These are phyloP conservation scores for Fagopyrum esculentum DNA, from an alignment of 148 eudicot genomes.

Conservation along the genomic window DNA sequence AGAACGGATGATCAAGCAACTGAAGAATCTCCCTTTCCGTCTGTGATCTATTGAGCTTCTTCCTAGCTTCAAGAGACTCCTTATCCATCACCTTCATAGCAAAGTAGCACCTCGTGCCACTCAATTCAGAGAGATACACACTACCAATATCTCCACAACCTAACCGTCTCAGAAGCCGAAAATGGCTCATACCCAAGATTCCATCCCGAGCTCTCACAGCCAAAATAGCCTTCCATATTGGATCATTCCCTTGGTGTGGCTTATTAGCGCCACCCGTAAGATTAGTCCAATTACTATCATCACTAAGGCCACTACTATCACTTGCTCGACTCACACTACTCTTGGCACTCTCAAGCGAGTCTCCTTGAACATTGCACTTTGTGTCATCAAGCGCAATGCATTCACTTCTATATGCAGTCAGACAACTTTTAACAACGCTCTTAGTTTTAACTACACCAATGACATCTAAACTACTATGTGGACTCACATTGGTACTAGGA, in stretches of 20 bases:
- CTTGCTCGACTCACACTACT: slow-evolving; percentile 81
- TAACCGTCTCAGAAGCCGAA: no score
- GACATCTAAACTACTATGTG: slow-evolving; percentile 69
- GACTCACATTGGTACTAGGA: slow-evolving; percentile 80
- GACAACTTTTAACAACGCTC: slow-evolving; percentile 73
- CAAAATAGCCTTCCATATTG: slow-evolving; percentile 84
- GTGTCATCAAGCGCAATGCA: slow-evolving; percentile 58
- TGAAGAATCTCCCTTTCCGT: no score
- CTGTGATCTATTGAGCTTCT: no score
- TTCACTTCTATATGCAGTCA: slow-evolving; percentile 62
- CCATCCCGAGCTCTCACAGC: slow-evolving; percentile 43
- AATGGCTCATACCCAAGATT: no score
- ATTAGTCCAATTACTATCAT: slow-evolving; percentile 91
- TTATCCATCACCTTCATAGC: no score
- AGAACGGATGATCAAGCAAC: no score
- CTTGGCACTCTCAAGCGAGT: slow-evolving; percentile 71
- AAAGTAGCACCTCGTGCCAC: no score
- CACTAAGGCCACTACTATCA: slow-evolving; percentile 86
- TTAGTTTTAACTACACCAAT: slow-evolving; percentile 53
- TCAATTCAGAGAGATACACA: background rate
- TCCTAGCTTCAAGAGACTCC: no score
- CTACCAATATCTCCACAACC: no score
- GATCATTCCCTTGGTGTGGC: slow-evolving; percentile 92
- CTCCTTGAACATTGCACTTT: slow-evolving; percentile 56
- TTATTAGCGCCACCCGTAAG: slow-evolving; percentile 77